Evolutionary conservation across 495 filamentous ascomycete species (phyloP).

Genomic region (Penicillium simplicissimum): DNA sequence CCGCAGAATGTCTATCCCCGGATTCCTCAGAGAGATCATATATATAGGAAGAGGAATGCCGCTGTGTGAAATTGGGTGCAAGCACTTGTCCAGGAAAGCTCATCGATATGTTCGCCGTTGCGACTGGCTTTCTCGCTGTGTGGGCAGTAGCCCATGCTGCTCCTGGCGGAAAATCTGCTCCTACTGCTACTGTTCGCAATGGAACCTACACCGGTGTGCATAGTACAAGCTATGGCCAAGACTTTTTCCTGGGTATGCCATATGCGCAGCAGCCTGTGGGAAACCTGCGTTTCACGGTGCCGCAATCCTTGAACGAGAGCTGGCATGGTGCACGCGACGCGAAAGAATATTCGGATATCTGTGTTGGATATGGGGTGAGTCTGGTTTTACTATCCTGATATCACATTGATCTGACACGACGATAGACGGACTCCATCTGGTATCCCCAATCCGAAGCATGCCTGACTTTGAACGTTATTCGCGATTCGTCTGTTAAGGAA

Average conservation of each 20-base stretch:
- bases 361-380: constrained; percentile 47
- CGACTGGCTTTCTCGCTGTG: constrained; percentile 15
- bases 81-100: background rate
- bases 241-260: constrained; percentile 50
- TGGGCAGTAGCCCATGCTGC: constrained; percentile 16
- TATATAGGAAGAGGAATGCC: background rate
- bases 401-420: background rate
- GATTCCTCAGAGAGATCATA: background rate
- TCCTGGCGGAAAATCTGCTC: constrained; percentile 14
- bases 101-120: constrained; percentile 15
- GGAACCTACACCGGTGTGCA: constrained; percentile 42
- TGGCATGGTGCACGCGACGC: constrained; percentile 43
- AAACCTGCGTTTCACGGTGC: constrained; percentile 48
- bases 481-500: constrained; percentile 38
- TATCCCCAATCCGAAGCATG: constrained; percentile 53
- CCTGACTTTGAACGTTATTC: constrained; percentile 56
- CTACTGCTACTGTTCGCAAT: constrained; percentile 32
- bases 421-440: constrained; percentile 44
- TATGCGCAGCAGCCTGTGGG: constrained; percentile 49
- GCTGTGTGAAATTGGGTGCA: background rate
- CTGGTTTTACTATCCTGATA: background rate
- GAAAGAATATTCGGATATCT: constrained; percentile 51
- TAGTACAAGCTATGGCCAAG: constrained; percentile 40
- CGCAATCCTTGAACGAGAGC: constrained; percentile 45
- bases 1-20: constrained; percentile 14